Conservation (phyloP, 352 stramenopile species). For the Globisporangium ultimum region DNA sequence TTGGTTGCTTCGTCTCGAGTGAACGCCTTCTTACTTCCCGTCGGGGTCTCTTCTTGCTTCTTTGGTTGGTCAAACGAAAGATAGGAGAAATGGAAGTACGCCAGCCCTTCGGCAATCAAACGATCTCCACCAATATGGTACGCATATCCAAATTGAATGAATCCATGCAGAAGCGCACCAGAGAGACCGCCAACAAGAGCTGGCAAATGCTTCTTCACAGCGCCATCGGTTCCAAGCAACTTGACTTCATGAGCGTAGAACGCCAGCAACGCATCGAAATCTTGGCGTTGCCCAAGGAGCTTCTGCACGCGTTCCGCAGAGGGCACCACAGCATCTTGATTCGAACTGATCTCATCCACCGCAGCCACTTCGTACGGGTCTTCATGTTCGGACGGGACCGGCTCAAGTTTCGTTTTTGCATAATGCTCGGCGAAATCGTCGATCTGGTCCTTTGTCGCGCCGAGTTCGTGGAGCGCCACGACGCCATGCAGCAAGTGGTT, state of each 20-base stretch:
- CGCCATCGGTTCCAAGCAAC: constrained; percentile 17
- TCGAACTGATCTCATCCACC: constrained; percentile 2
- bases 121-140: constrained; percentile 26
- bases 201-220: constrained; percentile 26
- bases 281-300: constrained; percentile 21
- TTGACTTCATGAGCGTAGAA: constrained; percentile 31
- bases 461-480: constrained; percentile 27
- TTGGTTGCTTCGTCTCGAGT: constrained; percentile 14
- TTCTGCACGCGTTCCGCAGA: constrained; percentile 7
- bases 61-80: constrained; percentile 22
- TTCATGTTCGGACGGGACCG: constrained; percentile 4
- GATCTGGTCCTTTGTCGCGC: constrained; percentile 17
- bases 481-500: constrained; percentile 37
- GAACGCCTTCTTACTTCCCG: constrained; percentile 11
- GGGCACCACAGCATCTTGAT: background rate
- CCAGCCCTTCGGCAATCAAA: constrained; percentile 25
- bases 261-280: constrained; percentile 30
- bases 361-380: constrained; percentile 6
- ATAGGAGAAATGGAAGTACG: constrained; percentile 35
- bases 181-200: constrained; percentile 21
- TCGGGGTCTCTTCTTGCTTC: background rate
- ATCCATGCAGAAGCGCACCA: constrained; percentile 29
- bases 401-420: constrained; percentile 19
- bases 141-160: constrained; percentile 39
- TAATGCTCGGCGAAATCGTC: constrained; percentile 24